Base-by-base conservation (phyloP, 306 rosid genomes). In the Sicyos edulis region DNA sequence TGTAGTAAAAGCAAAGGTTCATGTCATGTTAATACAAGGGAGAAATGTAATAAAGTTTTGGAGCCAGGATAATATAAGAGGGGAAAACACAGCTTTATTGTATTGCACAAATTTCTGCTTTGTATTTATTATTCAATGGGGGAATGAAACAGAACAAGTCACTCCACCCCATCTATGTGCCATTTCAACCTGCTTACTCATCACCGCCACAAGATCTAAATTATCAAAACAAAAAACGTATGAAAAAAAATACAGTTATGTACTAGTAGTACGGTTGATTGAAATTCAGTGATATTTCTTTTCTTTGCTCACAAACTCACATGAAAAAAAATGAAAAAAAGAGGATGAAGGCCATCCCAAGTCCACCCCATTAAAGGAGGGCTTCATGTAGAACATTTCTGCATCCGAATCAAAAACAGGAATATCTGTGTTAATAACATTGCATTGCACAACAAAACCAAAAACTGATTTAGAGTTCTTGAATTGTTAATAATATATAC, bases 281-380 rank as follows among this genome's bases (percentile, higher is more conserved):
- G 56, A 67, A 67, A 67, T 44, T 67, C 72, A 67, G 72, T 47
- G 72, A 7, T 5, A 47, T 67, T 20, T 67, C 20, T 67, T 67
- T 34, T 44, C 34, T 47, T 67, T 67, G 47, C 55, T 67, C 56
- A 65, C 53, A 67, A 67, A 47, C 72, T 67, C 72, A 67, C 40
- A 67, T 21, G 4, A 66, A 66, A 67, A 67, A 0, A 5, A 26
- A 26, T 1, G 29, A 2, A 11, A 17, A 44, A 22, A 47, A 3
- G 56, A 6, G 4, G 26, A 66, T 4, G 53, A 5, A 37, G 56
- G 13, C 2, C 56, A 47, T 65, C 54, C 29, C 34, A 21, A 40
- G 55, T 67, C 13, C 37, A 47, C 56, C 72, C 55, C 21, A 11
- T 26, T 22, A 21, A 14, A 45, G 72, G 20, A 47, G 52, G 71